Conservation (phyloP, 1,139 yeast species). For the Debaryomycetaceae sp. region DNA sequence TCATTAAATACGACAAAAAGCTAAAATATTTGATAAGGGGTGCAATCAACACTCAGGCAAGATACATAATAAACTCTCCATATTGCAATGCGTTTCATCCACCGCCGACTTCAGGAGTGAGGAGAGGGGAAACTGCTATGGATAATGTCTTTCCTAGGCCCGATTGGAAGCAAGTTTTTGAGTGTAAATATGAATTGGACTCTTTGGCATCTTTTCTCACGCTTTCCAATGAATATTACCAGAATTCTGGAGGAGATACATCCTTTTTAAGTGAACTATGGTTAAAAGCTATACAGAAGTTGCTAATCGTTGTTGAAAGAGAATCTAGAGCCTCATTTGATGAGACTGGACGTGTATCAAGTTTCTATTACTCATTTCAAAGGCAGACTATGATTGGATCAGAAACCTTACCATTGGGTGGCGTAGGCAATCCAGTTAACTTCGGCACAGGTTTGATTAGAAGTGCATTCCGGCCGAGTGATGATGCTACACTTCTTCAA, state of each 20-base stretch:
- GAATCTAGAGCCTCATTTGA: constrained; percentile 66
- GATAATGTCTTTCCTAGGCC: constrained; percentile 71
- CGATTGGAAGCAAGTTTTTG: constrained; percentile 71
- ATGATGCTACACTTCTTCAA: constrained; percentile 80
- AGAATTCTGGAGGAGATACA: constrained; percentile 45
- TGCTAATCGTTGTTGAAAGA: constrained; percentile 53
- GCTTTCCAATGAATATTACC: constrained; percentile 66
- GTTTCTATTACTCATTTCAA: constrained; percentile 62
- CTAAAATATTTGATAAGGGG: constrained; percentile 61
- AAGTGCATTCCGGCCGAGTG: constrained; percentile 90
- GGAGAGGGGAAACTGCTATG: constrained; percentile 49
- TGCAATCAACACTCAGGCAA: constrained; percentile 77
- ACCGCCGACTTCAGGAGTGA: constrained; percentile 59
- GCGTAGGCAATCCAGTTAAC: constrained; percentile 82
- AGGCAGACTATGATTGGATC: constrained; percentile 73
- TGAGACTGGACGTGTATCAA: constrained; percentile 49
- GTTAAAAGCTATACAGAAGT: constrained; percentile 54
- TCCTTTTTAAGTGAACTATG: constrained; percentile 55
- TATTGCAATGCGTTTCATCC: constrained; percentile 93
- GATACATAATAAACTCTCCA: constrained; percentile 58
- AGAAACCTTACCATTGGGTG: constrained; percentile 75
- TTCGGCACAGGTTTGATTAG: constrained; percentile 67
- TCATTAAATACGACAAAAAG: constrained; percentile 47
- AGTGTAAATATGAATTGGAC: constrained; percentile 87
- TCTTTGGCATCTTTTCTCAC: constrained; percentile 81